Base-by-base conservation (phyloP, 306 rosid species). In the peach (Prunus persica) region DNA sequence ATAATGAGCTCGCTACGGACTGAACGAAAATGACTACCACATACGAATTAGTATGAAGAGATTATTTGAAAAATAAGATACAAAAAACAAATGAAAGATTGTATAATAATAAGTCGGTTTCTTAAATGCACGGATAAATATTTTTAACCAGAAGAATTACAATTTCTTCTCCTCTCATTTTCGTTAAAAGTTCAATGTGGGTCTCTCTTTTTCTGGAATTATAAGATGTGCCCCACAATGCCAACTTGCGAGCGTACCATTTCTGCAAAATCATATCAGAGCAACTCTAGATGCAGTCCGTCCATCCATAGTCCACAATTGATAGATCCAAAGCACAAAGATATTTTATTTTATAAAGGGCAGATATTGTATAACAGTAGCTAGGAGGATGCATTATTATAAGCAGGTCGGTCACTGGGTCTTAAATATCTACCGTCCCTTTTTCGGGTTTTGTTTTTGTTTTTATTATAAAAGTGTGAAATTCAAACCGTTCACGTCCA, bases 321-420 rank as follows among this genome's bases (percentile, higher is more conserved):
- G 83, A 78, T 24, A 69, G 90, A 89, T 84, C 87, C 79, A 78
- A 84, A 85, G 57, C 1, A 38, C 50, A 1, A n/a, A 8, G 30
- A 3, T 11, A n/a, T 22, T 18, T 49, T 22, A 49, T 64, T 14
- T 30, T 8, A 11, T 4, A 1, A 6, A 1, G 13, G 56, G 38
- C 38, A 50, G 30, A 20, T 49, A 28, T 16, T 49, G 11, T 62
- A 14, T 8, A 10, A 47, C 1, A 19, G 5, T 32, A 19, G 22
- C 12, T 12, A 41, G 43, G 1, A 13, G 27, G 14, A 20, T 34
- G 6, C 69, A 30, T 7, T 73, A 66, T 55, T 56, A 41, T 22
- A 32, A 58, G 16, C 8, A 1, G 25, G 43, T 8, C 16, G 25
- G 72, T 60, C 25, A 43, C 19, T 27, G 34, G 9, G 34, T 6